phyloP scores from a whole-genome alignment of 257 asterid genomes.

The Ocimum tenuiflorum region DNA sequence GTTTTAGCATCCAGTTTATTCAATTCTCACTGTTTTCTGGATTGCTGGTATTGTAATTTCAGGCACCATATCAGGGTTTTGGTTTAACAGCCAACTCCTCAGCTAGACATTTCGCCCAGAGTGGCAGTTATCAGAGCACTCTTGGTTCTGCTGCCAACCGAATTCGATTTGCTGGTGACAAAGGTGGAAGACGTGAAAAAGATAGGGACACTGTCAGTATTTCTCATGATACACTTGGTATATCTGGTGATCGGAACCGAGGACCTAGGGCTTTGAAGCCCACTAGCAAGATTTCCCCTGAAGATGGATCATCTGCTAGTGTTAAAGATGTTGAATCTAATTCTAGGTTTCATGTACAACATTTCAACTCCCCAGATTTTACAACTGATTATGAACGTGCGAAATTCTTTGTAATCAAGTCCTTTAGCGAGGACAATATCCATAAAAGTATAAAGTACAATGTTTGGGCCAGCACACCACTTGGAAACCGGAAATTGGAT shows the following conservation, averaged over 20 bases:
- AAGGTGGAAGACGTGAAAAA: slow-evolving; percentile 77
- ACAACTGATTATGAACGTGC: slow-evolving; percentile 61
- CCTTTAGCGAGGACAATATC: slow-evolving; percentile 96
- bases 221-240: slow-evolving; percentile 55
- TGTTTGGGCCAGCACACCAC: slow-evolving; percentile 97
- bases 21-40: slow-evolving; percentile 11
- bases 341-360: slow-evolving; percentile 46
- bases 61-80: slow-evolving; percentile 67
- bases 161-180: slow-evolving; percentile 46
- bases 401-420: slow-evolving; percentile 85
- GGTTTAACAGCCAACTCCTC: slow-evolving; percentile 62
- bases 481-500: slow-evolving; percentile 90
- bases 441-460: slow-evolving; percentile 91
- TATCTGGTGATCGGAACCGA: slow-evolving; percentile 69
- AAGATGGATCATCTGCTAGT: slow-evolving; percentile 54
- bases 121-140: slow-evolving; percentile 52
- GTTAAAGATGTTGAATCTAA: slow-evolving; percentile 53
- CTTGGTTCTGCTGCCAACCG: slow-evolving; percentile 49
- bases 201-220: slow-evolving; percentile 48
- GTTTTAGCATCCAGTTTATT: slow-evolving; percentile 2
- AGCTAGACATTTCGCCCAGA: slow-evolving; percentile 46
- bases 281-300: slow-evolving; percentile 48
- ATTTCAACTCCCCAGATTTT: slow-evolving; percentile 63
- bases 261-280: slow-evolving; percentile 94
- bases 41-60: slow-evolving; percentile 28